Evolutionary conservation across 208 protist genomes (phyloP).

Genomic region (Crithidia thermophila): DNA sequence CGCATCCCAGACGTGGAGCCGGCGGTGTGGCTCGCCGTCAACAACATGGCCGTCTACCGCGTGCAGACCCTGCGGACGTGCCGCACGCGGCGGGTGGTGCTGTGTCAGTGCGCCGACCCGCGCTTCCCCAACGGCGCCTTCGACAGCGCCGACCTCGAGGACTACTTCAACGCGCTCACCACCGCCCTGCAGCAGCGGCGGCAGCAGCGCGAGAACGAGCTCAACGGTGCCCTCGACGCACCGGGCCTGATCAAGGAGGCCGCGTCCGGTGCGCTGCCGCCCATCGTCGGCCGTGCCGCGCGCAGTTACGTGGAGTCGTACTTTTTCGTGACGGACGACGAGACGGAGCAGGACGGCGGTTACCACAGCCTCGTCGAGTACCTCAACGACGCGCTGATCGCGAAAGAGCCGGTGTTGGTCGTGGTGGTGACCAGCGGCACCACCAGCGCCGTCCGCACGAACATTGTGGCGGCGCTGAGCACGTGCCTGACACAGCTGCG

Average conservation of each 20-base stretch:
- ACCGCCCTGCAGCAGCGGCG: conserved; percentile 21
- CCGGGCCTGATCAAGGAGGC: neutral
- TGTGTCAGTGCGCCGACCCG: conserved; percentile 38
- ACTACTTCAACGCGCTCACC: conserved; percentile 31
- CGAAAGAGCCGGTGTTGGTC: conserved; percentile 40
- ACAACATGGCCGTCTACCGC: conserved; percentile 46
- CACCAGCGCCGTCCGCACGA: conserved; percentile 33
- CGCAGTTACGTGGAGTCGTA: conserved; percentile 51
- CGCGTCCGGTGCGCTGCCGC: conserved; percentile 29
- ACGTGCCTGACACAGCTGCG: conserved; percentile 23
- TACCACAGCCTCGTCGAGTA: conserved; percentile 49
- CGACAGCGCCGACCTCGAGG: conserved; percentile 31
- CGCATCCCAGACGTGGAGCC: conserved; percentile 31
- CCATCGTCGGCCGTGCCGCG: conserved; percentile 37
- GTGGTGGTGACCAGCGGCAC: conserved; percentile 43
- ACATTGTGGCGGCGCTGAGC: conserved; percentile 51
- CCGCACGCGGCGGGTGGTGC: conserved; percentile 43
- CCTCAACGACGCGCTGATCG: conserved; percentile 30
- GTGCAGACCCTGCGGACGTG: conserved; percentile 50
- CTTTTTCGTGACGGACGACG: conserved; percentile 57
- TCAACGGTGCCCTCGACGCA: neutral
- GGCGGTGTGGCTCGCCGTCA: conserved; percentile 59
- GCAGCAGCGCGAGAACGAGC: conserved; percentile 7
- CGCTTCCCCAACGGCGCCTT: conserved; percentile 43
- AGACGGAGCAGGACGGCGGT: conserved; percentile 36